Evolutionary conservation across 495 filamentous ascomycete species (phyloP).

Genomic region (Penicillium alfredii): DNA sequence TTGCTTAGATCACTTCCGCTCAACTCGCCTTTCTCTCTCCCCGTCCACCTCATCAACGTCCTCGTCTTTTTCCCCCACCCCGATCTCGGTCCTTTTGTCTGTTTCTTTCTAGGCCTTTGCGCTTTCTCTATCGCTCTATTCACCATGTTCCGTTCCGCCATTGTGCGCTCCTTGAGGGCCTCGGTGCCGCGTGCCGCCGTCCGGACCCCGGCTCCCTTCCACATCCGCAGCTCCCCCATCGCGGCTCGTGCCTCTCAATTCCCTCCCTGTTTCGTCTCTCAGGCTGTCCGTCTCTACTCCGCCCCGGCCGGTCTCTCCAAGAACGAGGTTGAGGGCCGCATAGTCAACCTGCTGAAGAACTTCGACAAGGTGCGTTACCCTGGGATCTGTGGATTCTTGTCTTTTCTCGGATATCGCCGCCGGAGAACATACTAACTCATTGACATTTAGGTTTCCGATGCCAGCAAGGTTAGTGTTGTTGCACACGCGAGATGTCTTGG

Average conservation of each 20-base stretch:
- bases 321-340: constrained; percentile 84
- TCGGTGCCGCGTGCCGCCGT: constrained; percentile 51
- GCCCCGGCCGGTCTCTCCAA: constrained; percentile 69
- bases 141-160: constrained; percentile 81
- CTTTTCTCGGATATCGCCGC: constrained; percentile 5
- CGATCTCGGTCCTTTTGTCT: constrained; percentile 13
- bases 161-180: constrained; percentile 59
- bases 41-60: too few species aligned
- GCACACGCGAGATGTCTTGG: constrained; percentile 8
- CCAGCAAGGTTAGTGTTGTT: constrained; percentile 60
- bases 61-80: constrained; percentile 6
- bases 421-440: constrained; percentile 13
- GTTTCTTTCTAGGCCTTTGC: constrained; percentile 15
- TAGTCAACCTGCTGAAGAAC: constrained; percentile 83
- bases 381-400: constrained; percentile 9
- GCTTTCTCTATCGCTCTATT: constrained; percentile 25
- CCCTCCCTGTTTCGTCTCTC: constrained; percentile 46
- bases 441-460: constrained; percentile 59
- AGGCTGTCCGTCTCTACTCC: constrained; percentile 76
- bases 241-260: constrained; percentile 40
- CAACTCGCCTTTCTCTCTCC: constrained; percentile 13
- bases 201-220: constrained; percentile 48
- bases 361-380: constrained; percentile 85
- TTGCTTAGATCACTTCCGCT: constrained; percentile 30
- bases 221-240: constrained; percentile 52